Evolutionary conservation across 225 moss, liverwort and hornwort species (phyloP).

Genomic region (Lunularia cruciata): DNA sequence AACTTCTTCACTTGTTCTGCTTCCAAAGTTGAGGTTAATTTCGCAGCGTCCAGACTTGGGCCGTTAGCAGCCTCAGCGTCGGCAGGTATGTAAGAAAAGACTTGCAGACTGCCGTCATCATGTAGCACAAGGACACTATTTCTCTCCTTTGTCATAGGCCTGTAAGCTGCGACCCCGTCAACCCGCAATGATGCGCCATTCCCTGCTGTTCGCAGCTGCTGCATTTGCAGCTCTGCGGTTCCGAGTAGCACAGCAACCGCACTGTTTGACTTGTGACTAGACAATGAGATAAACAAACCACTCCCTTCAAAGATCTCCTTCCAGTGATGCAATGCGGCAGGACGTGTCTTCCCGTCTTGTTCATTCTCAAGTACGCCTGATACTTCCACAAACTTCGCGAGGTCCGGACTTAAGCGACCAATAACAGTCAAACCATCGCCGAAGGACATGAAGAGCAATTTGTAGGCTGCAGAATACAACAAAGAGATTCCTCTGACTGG

Average conservation of each 20-base stretch:
- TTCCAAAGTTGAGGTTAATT: conserved; percentile 75
- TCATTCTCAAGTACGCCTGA: conserved; percentile 72
- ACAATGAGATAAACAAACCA: conserved; percentile 85
- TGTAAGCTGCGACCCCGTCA: conserved; percentile 90
- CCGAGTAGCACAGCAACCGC: conserved; percentile 85
- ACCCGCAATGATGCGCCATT: conserved; percentile 74
- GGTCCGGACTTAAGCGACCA: conserved; percentile 67
- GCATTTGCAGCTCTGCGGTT: conserved; percentile 73
- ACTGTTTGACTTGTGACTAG: conserved; percentile 83
- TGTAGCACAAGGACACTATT: conserved; percentile 88
- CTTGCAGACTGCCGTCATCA: conserved; percentile 97
- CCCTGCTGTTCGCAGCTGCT: conserved; percentile 70
- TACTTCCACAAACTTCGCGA: conserved; percentile 65
- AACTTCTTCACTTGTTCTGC: conserved; percentile 95
- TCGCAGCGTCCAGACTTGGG: conserved; percentile 50
- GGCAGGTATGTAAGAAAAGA: conserved; percentile 69
- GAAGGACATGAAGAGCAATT: conserved; percentile 80
- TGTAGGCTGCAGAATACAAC: conserved; percentile 69
- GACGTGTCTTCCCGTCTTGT: conserved; percentile 71
- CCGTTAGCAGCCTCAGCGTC: conserved; percentile 56
- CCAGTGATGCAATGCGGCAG: conserved; percentile 96
- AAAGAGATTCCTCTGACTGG: conserved; percentile 75
- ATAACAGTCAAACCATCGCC: conserved; percentile 76
- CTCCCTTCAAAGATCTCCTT: conserved; percentile 92
- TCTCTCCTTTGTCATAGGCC: conserved; percentile 92